phyloP scores from a whole-genome alignment of 2,329 filamentous ascomycete genomes.

The Trichoderma asperellum region DNA sequence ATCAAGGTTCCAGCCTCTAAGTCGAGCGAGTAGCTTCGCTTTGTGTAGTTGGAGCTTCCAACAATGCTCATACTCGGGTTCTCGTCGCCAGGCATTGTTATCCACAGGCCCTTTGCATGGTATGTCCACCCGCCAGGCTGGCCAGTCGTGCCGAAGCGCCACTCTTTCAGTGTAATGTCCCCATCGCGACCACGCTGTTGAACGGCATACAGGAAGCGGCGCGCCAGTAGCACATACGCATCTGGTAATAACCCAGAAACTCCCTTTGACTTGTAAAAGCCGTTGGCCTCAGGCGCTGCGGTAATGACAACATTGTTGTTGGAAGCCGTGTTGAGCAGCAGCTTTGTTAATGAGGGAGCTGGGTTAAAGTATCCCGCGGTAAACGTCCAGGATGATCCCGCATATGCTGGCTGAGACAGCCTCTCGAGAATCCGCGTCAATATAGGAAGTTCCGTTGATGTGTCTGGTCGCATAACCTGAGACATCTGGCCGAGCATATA shows the following conservation, averaged over 20 bases:
- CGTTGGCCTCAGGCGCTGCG: constrained; percentile 90
- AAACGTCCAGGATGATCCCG: constrained; percentile 84
- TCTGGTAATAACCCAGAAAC: constrained; percentile 88
- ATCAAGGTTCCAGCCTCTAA: constrained; percentile 88
- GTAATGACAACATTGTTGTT: constrained; percentile 81
- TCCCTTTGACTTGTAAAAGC: constrained; percentile 87
- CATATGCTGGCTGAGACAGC: constrained; percentile 66
- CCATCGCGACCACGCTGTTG: constrained; percentile 52
- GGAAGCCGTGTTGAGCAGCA: constrained; percentile 75
- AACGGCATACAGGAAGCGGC: constrained; percentile 72
- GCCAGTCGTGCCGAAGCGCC: constrained; percentile 80
- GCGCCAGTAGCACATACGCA: constrained; percentile 87
- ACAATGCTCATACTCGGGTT: constrained; percentile 80
- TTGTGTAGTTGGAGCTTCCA: constrained; percentile 94
- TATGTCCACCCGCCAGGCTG: constrained; percentile 92
- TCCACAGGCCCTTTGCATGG: constrained; percentile 95
- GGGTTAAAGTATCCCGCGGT: constrained; percentile 99
- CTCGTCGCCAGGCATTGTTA: constrained; percentile 69
- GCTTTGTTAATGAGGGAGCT: constrained; percentile 76
- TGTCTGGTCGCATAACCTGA: constrained; percentile 76
- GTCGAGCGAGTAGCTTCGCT: constrained; percentile 88
- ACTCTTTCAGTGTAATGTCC: constrained; percentile 79
- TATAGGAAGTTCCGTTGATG: constrained; percentile 86
- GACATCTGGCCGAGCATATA: constrained; percentile 90
- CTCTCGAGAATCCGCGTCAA: constrained; percentile 73